phyloP scores from a whole-genome alignment of 192 early-diverging fungal species.

The Pilobolus umbonatus region DNA sequence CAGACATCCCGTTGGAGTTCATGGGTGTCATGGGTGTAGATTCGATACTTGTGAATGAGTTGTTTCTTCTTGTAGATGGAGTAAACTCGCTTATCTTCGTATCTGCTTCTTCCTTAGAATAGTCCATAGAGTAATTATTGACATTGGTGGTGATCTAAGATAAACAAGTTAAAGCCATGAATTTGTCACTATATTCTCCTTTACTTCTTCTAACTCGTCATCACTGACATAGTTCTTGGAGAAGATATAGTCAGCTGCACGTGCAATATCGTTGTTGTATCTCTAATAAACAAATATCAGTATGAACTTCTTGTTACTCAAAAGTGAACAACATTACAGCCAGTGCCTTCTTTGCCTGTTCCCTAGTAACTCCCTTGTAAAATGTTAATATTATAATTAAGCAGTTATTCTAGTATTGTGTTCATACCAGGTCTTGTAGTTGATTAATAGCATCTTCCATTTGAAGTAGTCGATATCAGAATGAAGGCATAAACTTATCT shows the following conservation, averaged over 20 bases:
- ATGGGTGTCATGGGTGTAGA: neutral
- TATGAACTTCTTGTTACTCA: neutral
- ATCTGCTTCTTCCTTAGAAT: no score
- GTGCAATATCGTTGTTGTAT: conserved; percentile 35
- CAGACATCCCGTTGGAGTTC: no score
- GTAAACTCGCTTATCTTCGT: no score
- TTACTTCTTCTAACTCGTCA: conserved; percentile 15
- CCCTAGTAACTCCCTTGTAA: conserved; percentile 13
- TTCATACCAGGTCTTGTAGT: conserved; percentile 11
- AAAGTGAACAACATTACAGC: conserved; percentile 2
- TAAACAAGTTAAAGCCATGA: no score
- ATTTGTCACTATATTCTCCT: neutral
- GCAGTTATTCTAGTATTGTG: neutral
- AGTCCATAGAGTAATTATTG: no score
- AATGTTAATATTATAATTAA: neutral
- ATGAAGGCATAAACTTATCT: no score
- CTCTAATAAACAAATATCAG: conserved; percentile 5
- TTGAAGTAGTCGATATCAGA: no score
- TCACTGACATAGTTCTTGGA: conserved; percentile 22
- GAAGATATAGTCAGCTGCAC: conserved; percentile 38
- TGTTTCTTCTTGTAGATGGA: neutral
- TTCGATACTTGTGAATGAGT: neutral
- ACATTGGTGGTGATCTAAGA: no score
- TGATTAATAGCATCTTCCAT: conserved; percentile 14
- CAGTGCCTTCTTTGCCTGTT: conserved; percentile 15